Evolutionary conservation across 371 early-diverging fungal species (phyloP).

Genomic region (Phascolomyces articulosus): DNA sequence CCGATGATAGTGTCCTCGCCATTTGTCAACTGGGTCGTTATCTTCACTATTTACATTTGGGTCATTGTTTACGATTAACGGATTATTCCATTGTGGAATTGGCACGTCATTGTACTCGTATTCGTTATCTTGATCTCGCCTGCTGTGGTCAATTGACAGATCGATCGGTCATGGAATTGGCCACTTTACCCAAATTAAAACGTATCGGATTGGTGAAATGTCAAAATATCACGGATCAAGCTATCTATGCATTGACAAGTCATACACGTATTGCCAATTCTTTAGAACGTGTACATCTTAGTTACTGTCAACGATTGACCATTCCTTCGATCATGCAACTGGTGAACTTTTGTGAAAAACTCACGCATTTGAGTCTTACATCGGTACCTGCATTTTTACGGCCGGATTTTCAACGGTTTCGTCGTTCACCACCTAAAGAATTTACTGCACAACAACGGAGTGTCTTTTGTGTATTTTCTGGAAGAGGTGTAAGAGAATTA

Average conservation of each 20-base stretch:
- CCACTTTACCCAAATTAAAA: slow-evolving; percentile 58
- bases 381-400: slow-evolving; percentile 63
- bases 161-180: slow-evolving; percentile 55
- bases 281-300: slow-evolving; percentile 66
- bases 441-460: slow-evolving; percentile 55
- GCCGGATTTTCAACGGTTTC: slow-evolving; percentile 59
- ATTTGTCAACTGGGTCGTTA: slow-evolving; percentile 58
- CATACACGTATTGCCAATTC: slow-evolving; percentile 52
- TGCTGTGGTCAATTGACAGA: slow-evolving; percentile 62
- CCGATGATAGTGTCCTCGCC: slow-evolving; percentile 54
- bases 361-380: slow-evolving; percentile 65
- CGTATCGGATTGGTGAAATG: slow-evolving; percentile 70
- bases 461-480: slow-evolving; percentile 70
- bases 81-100: slow-evolving; percentile 54
- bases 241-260: slow-evolving; percentile 56
- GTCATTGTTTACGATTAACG: slow-evolving; percentile 61
- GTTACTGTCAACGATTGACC: slow-evolving; percentile 59
- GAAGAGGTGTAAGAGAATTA: slow-evolving; percentile 58
- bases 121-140: slow-evolving; percentile 68
- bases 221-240: slow-evolving; percentile 60
- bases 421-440: slow-evolving; percentile 61
- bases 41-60: slow-evolving; percentile 65
- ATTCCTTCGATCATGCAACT: slow-evolving; percentile 54
- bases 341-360: slow-evolving; percentile 54
- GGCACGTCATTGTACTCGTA: slow-evolving; percentile 58